Base-by-base conservation (phyloP, 495 filamentous ascomycete genomes). In the Penicillium fimorum region DNA sequence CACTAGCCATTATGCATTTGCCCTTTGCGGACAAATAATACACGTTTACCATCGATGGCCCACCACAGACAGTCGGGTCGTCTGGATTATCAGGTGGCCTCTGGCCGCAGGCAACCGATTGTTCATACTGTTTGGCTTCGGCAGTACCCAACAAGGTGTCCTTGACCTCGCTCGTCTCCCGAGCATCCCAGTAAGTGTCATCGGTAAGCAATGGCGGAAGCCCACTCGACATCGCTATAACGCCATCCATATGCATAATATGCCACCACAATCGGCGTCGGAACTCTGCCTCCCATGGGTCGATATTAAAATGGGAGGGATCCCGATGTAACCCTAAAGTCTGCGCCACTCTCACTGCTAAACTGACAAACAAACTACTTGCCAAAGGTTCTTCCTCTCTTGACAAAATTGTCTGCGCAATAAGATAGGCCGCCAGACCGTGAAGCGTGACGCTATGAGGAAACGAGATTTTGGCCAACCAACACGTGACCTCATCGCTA, bases 281-380 rank as follows among this genome's bases (percentile, higher is more conserved):
- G 65, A 87, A 85, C 60, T 90, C 87, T 15, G 85, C 81, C 60
- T 89, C 85, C 51, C 83, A 82, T 3, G 85, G 79, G 3, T 77
- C 60, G 15, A 90, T 79, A 0, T 83, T 81, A 56, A 89, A 82
- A 15, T 80, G 72, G 8, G 84, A 81, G 17, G 87, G 87, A 55
- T 90, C 87, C 9, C 85, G 81, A 63, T 90, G 87, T 3, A 89
- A 75, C 0, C 87, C 87, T 84, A 90, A 85, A 20, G 83, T 85
- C 56, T 89, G 86, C 0, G 86, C 87, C 13, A 87, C 82, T 60
- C 84, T 76, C 60, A 87, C 78, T 10, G 79, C 77, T 12, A 84
- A 68, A 22, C 84, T 85, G 27, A 79, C 69, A 24, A 77, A 79
- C 4, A 77, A 55, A 63, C 76, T 79, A 57, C 76, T 79, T 5